Evolutionary conservation across 257 asterid species (phyloP).

Genomic region (Penstemon eatonii): DNA sequence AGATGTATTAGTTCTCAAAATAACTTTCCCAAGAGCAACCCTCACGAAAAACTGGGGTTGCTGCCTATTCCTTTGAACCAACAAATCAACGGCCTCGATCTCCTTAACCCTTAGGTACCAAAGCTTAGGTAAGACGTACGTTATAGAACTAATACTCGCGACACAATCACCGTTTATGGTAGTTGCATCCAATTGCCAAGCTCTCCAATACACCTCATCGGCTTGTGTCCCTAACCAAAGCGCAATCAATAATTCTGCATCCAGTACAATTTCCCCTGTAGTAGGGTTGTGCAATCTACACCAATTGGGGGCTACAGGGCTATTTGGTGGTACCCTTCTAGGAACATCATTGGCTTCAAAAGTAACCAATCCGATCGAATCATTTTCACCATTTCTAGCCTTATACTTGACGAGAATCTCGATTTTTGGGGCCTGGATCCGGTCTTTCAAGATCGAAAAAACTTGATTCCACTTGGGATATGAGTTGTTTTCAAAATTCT

Average conservation of each 20-base stretch:
- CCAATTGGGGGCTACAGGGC: no score
- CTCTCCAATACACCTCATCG: constrained; percentile 85
- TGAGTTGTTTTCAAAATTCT: no score
- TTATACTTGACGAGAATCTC: no score
- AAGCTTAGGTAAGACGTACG: constrained; percentile 29
- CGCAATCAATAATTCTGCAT: constrained; percentile 72
- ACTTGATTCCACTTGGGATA: no score
- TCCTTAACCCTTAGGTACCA: constrained; percentile 11
- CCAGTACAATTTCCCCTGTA: constrained; percentile 51
- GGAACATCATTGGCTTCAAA: no score
- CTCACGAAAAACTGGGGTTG: constrained; percentile 23
- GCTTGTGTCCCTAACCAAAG: constrained; percentile 94
- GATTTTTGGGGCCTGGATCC: no score
- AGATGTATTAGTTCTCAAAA: constrained; percentile 23
- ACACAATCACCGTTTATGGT: constrained; percentile 30
- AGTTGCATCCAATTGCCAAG: constrained; percentile 70
- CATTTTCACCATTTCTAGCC: no score
- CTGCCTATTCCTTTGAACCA: not conserved
- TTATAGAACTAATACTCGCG: constrained; percentile 8
- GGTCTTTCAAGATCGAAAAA: no score
- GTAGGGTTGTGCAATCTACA: no score
- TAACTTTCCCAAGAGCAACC: constrained; percentile 32
- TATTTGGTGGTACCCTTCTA: no score
- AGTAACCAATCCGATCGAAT: no score
- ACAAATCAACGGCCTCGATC: constrained; percentile 12